These are phyloP conservation scores for Talaromyces albobiverticillius DNA, from an alignment of 2,329 filamentous ascomycete genomes.

Conservation along the genomic window DNA sequence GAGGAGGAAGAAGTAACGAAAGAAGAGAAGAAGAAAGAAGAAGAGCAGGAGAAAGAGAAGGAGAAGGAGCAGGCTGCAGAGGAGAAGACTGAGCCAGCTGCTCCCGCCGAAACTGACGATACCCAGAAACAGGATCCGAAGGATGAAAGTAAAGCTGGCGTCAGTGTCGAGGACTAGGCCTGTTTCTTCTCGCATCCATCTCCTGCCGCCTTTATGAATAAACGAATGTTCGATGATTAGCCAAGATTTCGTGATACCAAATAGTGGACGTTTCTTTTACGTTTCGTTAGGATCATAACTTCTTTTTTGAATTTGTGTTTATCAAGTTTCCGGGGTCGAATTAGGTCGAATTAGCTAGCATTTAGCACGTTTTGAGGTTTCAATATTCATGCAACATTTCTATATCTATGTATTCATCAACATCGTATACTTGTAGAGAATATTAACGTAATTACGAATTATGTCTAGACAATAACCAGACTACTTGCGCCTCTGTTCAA, in stretches of 20 bases:
- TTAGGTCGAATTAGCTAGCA: too few species aligned
- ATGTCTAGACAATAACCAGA: too few species aligned
- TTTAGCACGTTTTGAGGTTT: neutral
- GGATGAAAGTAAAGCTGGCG: slow-evolving; percentile 21
- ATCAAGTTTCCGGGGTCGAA: neutral
- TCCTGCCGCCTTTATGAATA: neutral
- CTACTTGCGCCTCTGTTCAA: slow-evolving; percentile 59
- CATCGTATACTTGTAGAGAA: too few species aligned
- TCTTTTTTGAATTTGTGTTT: neutral
- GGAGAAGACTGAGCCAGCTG: neutral
- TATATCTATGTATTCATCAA: neutral
- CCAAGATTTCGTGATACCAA: slow-evolving; percentile 4
- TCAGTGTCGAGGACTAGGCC: slow-evolving; percentile 24
- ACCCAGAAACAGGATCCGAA: slow-evolving; percentile 22
- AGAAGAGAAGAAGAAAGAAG: neutral
- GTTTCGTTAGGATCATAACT: neutral
- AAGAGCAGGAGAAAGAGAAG: neutral
- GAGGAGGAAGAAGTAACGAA: neutral
- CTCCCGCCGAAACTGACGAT: slow-evolving; percentile 5
- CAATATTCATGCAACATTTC: neutral
- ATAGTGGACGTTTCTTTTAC: neutral
- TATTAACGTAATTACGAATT: too few species aligned
- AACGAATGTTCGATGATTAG: neutral
- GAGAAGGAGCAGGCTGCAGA: neutral
- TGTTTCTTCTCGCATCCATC: neutral